phyloP scores from a whole-genome alignment of 805 yeast species.

The Debaryomyces prosopidis region DNA sequence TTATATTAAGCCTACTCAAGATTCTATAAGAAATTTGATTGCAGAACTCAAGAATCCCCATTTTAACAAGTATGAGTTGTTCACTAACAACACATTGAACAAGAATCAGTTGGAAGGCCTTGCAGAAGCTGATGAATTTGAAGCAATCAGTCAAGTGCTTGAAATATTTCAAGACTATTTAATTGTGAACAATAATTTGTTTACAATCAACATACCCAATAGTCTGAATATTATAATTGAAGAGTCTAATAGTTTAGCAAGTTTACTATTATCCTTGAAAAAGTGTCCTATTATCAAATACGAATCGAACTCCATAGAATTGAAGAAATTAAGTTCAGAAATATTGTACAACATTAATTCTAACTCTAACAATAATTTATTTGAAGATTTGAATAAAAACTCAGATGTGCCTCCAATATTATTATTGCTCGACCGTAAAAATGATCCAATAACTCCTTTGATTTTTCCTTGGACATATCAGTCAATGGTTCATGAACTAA shows the following conservation, averaged over 20 bases:
- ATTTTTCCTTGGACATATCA: conserved; percentile 97
- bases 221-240: conserved; percentile 18
- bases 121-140: conserved; percentile 89
- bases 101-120: conserved; percentile 80
- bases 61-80: conserved; percentile 74
- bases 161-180: conserved; percentile 86
- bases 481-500: conserved; percentile 92
- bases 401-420: conserved; percentile 72
- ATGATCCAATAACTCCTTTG: conserved; percentile 92
- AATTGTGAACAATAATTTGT: conserved; percentile 70
- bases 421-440: conserved; percentile 76
- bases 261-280: conserved; percentile 70
- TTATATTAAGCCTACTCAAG: conserved; percentile 71
- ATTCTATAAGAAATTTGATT: conserved; percentile 57
- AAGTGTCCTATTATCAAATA: conserved; percentile 76
- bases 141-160: conserved; percentile 70
- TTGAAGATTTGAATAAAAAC: conserved; percentile 59
- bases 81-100: conserved; percentile 71
- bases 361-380: conserved; percentile 56
- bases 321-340: conserved; percentile 66
- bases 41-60: conserved; percentile 77
- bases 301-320: conserved; percentile 70
- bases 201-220: conserved; percentile 26
- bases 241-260: conserved; percentile 42
- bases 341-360: conserved; percentile 56